Percentiles rank a stretch among this genome's conserved stretches.
Evolutionary conservation across 2,329 filamentous ascomycete genomes (phyloP).

Genomic region (Fusarium nematophilum): DNA sequence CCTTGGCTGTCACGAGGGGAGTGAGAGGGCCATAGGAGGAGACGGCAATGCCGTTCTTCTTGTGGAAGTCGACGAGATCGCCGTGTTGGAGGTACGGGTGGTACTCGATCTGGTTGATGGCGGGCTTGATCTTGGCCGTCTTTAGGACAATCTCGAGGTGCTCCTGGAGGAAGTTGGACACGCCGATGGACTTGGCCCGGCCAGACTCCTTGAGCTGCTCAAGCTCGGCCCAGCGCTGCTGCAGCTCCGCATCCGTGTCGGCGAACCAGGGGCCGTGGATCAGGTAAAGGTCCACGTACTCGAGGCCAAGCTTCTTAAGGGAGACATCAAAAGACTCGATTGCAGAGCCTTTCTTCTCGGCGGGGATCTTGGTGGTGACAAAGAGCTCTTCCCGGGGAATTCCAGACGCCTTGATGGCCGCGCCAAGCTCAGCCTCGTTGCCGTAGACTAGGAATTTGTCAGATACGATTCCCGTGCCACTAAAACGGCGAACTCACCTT

Average conservation of each 20-base stretch:
- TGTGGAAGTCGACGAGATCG: conserved; percentile 67
- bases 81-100: conserved; percentile 80
- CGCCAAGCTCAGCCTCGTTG: conserved; percentile 77
- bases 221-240: conserved; percentile 67
- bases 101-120: conserved; percentile 84
- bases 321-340: conserved; percentile 67
- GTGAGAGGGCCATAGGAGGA: conserved; percentile 68
- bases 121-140: conserved; percentile 71
- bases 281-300: conserved; percentile 79
- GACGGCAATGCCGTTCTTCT: conserved; percentile 66
- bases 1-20: conserved; percentile 58
- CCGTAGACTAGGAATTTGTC: conserved; percentile 60
- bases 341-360: conserved; percentile 53
- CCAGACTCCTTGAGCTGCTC: conserved; percentile 75
- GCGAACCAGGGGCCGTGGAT: conserved; percentile 69
- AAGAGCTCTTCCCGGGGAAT: conserved; percentile 75
- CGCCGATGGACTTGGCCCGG: conserved; percentile 76
- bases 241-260: conserved; percentile 63
- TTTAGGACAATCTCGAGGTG: conserved; percentile 67
- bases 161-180: conserved; percentile 76
- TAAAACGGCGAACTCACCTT: conserved; percentile 59
- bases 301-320: conserved; percentile 72
- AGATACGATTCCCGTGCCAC: neutral
- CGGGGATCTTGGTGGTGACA: conserved; percentile 70
- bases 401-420: conserved; percentile 74